Base-by-base conservation (phyloP, 192 early-diverging fungal genomes). In the Coemansia aciculifera region DNA sequence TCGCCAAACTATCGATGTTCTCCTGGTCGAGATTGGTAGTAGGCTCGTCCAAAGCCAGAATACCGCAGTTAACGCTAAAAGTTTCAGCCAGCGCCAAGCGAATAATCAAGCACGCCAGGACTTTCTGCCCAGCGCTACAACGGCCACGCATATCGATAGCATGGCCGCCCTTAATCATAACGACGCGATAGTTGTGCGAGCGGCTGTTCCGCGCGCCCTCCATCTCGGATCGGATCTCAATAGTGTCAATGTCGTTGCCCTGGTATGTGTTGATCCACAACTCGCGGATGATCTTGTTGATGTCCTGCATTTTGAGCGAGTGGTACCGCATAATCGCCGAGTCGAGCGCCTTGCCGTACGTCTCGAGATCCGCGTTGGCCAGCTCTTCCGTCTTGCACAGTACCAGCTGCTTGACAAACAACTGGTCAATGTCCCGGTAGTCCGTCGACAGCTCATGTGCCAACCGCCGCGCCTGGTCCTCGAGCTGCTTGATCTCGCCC, bases 51-150 rank as follows among this genome's bases (percentile, higher is more conserved):
- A 99, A 85, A 0, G 95, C 94, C 49, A 99, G 77, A 23, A 97
- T 92, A 0, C 96, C 96, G 68, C 95, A 99, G 68, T 92, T 91
- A 11, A 93, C 66, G 67, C 95, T 90, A 68, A 99, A 98, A 0
- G 94, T 89, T 71, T 99, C 98, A 9, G 98, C 98, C 46, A 99
- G 82, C 13, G 96, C 96, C 52, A 99, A 72, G 15, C 98, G 87
- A 65, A 99, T 97, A 63, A 99, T 95, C 44, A 98, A 85, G n/a
- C 92, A 93, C 1, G 95, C 88, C n/a, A 99, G 77, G 17, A 97
- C 96, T 69, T 95, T 97, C 73, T 99, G 98, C 1, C 98, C 98
- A 0, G 98, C 96, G 75, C 91, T 94, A 79, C 96, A 96, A 19
- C 96, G 85, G 3, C 95, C 96, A 37, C 96, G 87, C 95, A 98